Evolutionary conservation across 2,329 filamentous ascomycete genomes (phyloP).

Genomic region (Penicillium sp.): DNA sequence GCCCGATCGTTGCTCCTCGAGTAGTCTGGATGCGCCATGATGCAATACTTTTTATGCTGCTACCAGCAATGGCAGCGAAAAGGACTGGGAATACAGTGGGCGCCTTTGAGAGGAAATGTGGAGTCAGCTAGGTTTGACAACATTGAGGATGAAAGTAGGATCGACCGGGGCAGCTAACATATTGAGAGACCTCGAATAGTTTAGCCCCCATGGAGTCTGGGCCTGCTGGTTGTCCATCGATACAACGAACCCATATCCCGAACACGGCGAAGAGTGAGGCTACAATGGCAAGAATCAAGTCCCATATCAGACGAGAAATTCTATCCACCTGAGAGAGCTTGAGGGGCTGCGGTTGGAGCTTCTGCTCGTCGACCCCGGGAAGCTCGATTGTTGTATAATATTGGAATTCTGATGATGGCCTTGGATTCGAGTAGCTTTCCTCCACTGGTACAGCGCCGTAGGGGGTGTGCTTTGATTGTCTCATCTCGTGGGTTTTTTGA

Average conservation of each 20-base stretch:
- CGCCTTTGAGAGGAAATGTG: neutral
- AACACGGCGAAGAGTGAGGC: neutral
- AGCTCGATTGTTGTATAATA: neutral
- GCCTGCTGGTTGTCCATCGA: neutral
- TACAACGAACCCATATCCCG: neutral
- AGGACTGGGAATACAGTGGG: neutral
- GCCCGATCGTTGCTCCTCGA: neutral
- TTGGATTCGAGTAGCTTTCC: neutral
- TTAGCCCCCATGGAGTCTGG: neutral
- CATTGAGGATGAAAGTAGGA: neutral
- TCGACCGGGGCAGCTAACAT: neutral
- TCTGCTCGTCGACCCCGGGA: neutral
- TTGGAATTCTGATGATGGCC: neutral
- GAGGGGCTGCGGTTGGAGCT: neutral
- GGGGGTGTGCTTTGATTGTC: neutral
- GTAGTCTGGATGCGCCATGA: neutral
- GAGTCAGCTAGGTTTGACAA: neutral
- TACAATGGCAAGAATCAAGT: neutral
- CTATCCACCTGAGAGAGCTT: neutral
- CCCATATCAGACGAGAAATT: neutral
- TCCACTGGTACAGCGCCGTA: neutral
- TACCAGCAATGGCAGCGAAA: neutral
- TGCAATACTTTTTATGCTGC: constrained; percentile 2
- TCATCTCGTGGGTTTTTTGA: neutral
- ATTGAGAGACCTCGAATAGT: neutral